Evolutionary conservation across 495 filamentous ascomycete species (phyloP).

Genomic region (Daldinia bambusicola): DNA sequence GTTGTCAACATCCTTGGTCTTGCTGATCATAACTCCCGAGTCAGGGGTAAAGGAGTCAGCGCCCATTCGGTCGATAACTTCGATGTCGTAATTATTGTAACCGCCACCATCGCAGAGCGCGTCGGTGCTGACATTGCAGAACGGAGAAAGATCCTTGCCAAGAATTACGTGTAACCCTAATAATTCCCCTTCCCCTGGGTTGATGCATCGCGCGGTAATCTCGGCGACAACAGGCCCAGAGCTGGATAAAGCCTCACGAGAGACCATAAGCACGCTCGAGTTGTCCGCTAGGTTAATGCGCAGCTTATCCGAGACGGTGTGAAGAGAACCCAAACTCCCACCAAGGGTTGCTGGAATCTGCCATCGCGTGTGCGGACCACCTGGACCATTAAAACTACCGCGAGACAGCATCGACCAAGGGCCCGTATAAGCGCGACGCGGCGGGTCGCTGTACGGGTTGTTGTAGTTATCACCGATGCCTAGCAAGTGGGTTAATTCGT

Average conservation of each 20-base stretch:
- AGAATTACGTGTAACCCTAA: conserved; percentile 54
- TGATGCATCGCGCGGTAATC: conserved; percentile 52
- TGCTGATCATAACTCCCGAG: conserved; percentile 57
- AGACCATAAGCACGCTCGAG: conserved; percentile 48
- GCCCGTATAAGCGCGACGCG: conserved; percentile 52
- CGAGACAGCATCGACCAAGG: conserved; percentile 55
- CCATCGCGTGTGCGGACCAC: conserved; percentile 57
- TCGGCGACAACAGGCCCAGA: conserved; percentile 53
- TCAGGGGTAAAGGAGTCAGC: conserved; percentile 55
- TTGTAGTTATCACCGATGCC: conserved; percentile 59
- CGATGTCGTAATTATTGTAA: conserved; percentile 54
- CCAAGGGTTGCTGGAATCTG: conserved; percentile 54
- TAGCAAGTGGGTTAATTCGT: conserved; percentile 55
- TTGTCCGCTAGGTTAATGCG: conserved; percentile 51
- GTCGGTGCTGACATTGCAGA: conserved; percentile 50
- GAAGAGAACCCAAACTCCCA: conserved; percentile 52
- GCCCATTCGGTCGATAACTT: conserved; percentile 57
- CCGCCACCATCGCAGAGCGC: conserved; percentile 54
- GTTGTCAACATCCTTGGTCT: conserved; percentile 48
- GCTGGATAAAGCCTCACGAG: conserved; percentile 46
- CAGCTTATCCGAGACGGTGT: conserved; percentile 56
- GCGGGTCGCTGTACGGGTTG: conserved; percentile 53
- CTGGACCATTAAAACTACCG: conserved; percentile 56
- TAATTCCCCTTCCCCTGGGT: conserved; percentile 42
- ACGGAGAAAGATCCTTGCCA: conserved; percentile 48